A percentile compares a stretch with the other conserved stretches of the same genome.
These are phyloP conservation scores for Cyclostephanos tholiformis DNA, from an alignment of 108 stramenopile species.

Conservation along the genomic window DNA sequence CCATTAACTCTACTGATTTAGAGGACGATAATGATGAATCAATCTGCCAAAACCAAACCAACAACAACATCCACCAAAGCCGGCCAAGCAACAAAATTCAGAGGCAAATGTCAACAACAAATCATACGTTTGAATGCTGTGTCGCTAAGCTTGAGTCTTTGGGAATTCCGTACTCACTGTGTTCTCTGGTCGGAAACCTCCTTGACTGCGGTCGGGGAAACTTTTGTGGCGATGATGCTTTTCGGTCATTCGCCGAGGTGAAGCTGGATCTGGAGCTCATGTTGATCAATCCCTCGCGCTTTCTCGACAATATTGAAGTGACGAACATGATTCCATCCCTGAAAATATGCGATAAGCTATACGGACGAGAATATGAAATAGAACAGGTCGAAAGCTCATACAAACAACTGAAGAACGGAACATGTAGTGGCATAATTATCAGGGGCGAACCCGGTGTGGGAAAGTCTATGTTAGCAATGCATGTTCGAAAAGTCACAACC, in stretches of 20 bases:
- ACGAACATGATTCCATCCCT: background rate
- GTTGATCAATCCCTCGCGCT: conserved; percentile 20
- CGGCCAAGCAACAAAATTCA: conserved; percentile 6
- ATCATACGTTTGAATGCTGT: background rate
- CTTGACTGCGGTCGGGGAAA: conserved; percentile 27
- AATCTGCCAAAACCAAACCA: background rate
- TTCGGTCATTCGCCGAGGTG: conserved; percentile 24
- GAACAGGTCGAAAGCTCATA: conserved; percentile 17
- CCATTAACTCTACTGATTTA: conserved; percentile 2
- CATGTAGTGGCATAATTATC: conserved; percentile 18
- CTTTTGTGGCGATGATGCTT: conserved; percentile 22
- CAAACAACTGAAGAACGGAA: background rate
- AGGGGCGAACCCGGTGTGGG: conserved; percentile 29
- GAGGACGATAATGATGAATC: background rate
- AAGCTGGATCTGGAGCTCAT: conserved; percentile 25
- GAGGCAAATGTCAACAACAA: background rate
- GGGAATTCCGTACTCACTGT: conserved; percentile 18
- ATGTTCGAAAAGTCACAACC: conserved; percentile 4
- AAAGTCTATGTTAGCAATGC: conserved; percentile 27
- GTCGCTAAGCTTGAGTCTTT: conserved; percentile 5
- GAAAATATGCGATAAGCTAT: conserved; percentile 21
- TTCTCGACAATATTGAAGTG: conserved; percentile 18
- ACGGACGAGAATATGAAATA: conserved; percentile 28
- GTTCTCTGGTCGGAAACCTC: conserved; percentile 14
- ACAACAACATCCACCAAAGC: background rate